phyloP scores from a whole-genome alignment of 2,329 filamentous ascomycete species.

The Ophiostoma novo-ulmi region DNA sequence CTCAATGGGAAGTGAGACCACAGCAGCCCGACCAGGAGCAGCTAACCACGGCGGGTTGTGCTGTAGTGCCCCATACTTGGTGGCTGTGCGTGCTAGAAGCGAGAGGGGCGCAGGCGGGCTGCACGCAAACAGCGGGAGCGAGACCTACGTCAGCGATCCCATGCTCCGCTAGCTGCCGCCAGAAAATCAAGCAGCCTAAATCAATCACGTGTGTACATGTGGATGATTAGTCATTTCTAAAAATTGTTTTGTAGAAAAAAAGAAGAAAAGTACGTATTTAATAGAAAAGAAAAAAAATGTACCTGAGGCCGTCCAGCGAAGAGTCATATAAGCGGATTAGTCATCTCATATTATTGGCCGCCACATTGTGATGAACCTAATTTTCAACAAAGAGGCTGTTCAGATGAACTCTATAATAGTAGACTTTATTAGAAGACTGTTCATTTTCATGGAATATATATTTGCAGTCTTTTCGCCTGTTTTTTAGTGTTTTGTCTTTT shows the following conservation, averaged over 20 bases:
- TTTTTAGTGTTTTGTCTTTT: not conserved
- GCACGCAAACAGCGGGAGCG: not conserved
- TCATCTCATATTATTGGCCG: not conserved
- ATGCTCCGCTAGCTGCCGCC: not conserved
- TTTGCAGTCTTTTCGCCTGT: not conserved
- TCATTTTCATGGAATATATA: not conserved
- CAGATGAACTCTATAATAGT: not conserved
- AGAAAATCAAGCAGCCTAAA: not conserved
- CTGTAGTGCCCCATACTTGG: not conserved
- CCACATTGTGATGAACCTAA: not conserved
- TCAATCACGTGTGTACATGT: not conserved
- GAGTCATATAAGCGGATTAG: slow-evolving; percentile 1
- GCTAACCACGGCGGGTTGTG: not conserved
- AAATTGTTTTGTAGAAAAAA: no score
- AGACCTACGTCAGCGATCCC: slow-evolving; percentile 5
- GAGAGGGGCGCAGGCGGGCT: not conserved
- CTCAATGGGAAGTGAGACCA: not conserved
- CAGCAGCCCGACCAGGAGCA: not conserved
- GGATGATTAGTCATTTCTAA: not conserved
- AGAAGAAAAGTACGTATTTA: no score
- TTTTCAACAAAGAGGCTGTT: slow-evolving; percentile 11
- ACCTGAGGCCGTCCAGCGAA: not conserved
- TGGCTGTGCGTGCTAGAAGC: not conserved
- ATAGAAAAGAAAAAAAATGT: no score
- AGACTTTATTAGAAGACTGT: not conserved